Base-by-base conservation (phyloP, 225 moss, liverwort and hornwort genomes). In the Takakia lepidozioides region DNA sequence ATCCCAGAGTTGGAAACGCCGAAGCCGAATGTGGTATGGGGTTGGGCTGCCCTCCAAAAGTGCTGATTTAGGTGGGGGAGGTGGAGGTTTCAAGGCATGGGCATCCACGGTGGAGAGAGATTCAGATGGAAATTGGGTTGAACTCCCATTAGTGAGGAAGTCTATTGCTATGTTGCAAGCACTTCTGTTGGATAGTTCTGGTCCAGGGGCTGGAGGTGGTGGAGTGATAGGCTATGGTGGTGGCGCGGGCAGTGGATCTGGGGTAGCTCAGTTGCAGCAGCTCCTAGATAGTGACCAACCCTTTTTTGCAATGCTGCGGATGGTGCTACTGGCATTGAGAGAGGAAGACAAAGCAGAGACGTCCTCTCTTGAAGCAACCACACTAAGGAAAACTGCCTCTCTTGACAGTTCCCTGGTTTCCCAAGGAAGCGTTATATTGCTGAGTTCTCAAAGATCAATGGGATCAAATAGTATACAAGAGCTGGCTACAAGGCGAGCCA, bases 11-110 rank as follows among this genome's bases (percentile, higher is more conserved):
- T 98, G 95, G 95, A 98, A 85, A 69, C 76, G 48, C 41, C 83
- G 95, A 25, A 98, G 95, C 70, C 87, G 84, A 47, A 85, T 98
- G 95, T 98, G 95, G 95, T 98, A 91, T 74, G 95, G 95, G 51
- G 95, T 98, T 56, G 95, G 95, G 67, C 71, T 91, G 45, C 87
- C 87, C 43, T 39, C 64, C 6, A 49, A 62, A 65, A 56, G 53
- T 60, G 42, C 65, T 75, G 62, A 48, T 34, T 50, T 90, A 54
- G 84, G 82, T 29, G 95, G 84, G 62, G 91, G 91, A 29, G 91
- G 80, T 48, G 66, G 80, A 54, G 85, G 91, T 38, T 81, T 80
- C 61, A 62, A 82, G 26, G 65, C 55, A 19, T 98, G 95, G 95
- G 74, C 64, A 28, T 64, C 71, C 36, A 78, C 74, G 51, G 75